Percentiles rank a stretch among this genome's conserved stretches.
These are phyloP conservation scores for Kuraishia capsulata DNA, from an alignment of 805 yeast genomes.

Conservation along the genomic window DNA sequence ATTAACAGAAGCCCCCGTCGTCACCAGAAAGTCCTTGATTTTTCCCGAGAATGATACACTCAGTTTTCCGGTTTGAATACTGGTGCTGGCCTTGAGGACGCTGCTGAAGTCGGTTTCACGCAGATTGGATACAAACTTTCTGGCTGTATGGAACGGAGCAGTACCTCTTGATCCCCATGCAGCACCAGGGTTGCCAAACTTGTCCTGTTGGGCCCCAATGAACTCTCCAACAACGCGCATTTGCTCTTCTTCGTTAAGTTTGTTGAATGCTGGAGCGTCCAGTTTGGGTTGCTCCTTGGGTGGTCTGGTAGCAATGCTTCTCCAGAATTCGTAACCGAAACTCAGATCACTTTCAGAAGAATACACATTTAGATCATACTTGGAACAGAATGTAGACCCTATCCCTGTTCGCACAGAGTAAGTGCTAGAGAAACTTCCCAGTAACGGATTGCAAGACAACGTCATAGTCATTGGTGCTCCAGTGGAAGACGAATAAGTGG, in stretches of 20 bases:
- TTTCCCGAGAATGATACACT: conserved; percentile 84
- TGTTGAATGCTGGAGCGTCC: conserved; percentile 7
- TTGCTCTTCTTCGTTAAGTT: conserved; percentile 12
- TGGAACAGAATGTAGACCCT: conserved; percentile 68
- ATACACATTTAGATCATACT: conserved; percentile 83
- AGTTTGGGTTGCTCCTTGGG: too few relatives aligned
- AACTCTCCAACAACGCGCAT: conserved; percentile 11
- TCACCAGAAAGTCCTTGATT: conserved; percentile 66
- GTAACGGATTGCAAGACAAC: conserved; percentile 74
- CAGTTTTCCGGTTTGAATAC: conserved; percentile 51
- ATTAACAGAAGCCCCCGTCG: conserved; percentile 41
- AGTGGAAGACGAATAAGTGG: conserved; percentile 76
- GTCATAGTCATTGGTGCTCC: conserved; percentile 90
- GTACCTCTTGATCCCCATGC: background rate
- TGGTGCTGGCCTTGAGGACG: conserved; percentile 66
- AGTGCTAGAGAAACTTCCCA: conserved; percentile 84
- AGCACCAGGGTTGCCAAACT: conserved; percentile 2
- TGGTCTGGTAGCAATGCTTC: conserved; percentile 20
- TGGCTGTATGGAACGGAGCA: conserved; percentile 10
- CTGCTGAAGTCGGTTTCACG: conserved; percentile 51
- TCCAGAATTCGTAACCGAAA: conserved; percentile 81
- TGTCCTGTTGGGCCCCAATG: conserved; percentile 13
- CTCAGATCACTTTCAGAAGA: conserved; percentile 85
- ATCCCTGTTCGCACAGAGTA: conserved; percentile 77
- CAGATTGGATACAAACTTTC: conserved; percentile 23